phyloP scores from a whole-genome alignment of 2,329 filamentous ascomycete genomes.

The Cladophialophora psammophila region DNA sequence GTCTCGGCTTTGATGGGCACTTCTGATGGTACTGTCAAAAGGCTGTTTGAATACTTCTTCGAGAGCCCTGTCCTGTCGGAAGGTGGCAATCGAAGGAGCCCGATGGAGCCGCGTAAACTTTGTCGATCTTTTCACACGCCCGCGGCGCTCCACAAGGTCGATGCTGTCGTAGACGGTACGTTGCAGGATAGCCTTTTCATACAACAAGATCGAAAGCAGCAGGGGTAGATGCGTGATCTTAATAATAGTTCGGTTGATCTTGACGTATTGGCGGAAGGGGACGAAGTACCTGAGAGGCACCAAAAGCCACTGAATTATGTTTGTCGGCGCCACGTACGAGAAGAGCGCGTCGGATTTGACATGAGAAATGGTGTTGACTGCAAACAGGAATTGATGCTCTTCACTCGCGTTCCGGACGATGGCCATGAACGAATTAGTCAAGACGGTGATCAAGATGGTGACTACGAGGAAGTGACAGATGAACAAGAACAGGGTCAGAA shows the following conservation, averaged over 20 bases:
- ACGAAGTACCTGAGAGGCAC: slow-evolving; percentile 83
- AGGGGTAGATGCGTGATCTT: slow-evolving; percentile 90
- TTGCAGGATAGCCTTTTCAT: slow-evolving; percentile 81
- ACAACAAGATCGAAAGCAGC: slow-evolving; percentile 83
- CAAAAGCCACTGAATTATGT: slow-evolving; percentile 88
- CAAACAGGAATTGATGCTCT: slow-evolving; percentile 91
- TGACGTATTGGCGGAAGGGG: slow-evolving; percentile 81
- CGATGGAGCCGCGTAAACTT: slow-evolving; percentile 71
- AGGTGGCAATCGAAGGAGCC: slow-evolving; percentile 86
- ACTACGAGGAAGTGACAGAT: slow-evolving; percentile 95
- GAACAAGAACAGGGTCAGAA: slow-evolving; percentile 84
- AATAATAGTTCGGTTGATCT: slow-evolving; percentile 87
- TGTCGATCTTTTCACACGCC: slow-evolving; percentile 58
- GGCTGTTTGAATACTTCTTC: slow-evolving; percentile 87
- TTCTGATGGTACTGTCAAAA: slow-evolving; percentile 69
- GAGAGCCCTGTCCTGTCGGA: slow-evolving; percentile 85
- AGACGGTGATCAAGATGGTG: slow-evolving; percentile 92
- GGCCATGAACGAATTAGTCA: slow-evolving; percentile 95
- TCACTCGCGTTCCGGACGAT: slow-evolving; percentile 93
- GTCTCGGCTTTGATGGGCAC: slow-evolving; percentile 68
- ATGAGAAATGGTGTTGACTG: slow-evolving; percentile 96
- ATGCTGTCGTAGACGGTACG: slow-evolving; percentile 80
- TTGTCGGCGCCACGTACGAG: slow-evolving; percentile 89
- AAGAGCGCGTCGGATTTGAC: slow-evolving; percentile 98
- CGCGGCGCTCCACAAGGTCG: slow-evolving; percentile 79